These are phyloP conservation scores for Lyophyllum decastes DNA, from an alignment of 768 basidiomycete species.

Conservation along the genomic window DNA sequence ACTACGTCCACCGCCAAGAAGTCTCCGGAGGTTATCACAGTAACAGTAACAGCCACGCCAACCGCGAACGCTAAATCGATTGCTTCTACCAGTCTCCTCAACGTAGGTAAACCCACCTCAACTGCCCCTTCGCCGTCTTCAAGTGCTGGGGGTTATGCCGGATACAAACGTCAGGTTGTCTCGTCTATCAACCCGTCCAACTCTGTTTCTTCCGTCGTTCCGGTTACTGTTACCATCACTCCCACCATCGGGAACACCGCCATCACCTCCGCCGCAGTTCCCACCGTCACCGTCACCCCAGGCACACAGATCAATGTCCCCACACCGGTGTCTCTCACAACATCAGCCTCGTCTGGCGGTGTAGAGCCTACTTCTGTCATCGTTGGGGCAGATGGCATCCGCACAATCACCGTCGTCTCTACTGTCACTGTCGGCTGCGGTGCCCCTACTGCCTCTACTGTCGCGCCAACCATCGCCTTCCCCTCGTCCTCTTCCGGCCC, in stretches of 20 bases:
- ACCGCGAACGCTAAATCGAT: conserved; percentile 12
- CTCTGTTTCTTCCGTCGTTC: conserved; percentile 4
- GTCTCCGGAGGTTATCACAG: background rate
- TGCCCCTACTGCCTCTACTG: conserved; percentile 6
- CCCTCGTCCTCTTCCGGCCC: background rate
- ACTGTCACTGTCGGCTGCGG: conserved; percentile 30
- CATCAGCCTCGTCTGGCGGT: conserved; percentile 11
- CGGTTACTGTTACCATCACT: conserved; percentile 9
- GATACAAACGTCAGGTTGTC: conserved; percentile 20
- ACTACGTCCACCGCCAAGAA: conserved; percentile 3
- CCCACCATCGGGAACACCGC: conserved; percentile 8
- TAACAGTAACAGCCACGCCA: conserved; percentile 6
- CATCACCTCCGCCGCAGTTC: conserved; percentile 6
- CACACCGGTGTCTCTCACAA: conserved; percentile 20
- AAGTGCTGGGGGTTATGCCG: conserved; percentile 7
- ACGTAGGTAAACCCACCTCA: background rate
- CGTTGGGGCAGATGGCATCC: conserved; percentile 32
- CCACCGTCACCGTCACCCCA: conserved; percentile 11
- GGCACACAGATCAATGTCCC: background rate
- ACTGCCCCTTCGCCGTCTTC: conserved; percentile 4
- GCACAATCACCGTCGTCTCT: conserved; percentile 36
- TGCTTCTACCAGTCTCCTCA: background rate
- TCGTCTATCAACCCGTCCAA: conserved; percentile 2
- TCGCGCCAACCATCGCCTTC: conserved; percentile 11
- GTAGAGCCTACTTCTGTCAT: conserved; percentile 18